phyloP scores from a whole-genome alignment of 2,329 filamentous ascomycete genomes.

The Sarocladium strictum region DNA sequence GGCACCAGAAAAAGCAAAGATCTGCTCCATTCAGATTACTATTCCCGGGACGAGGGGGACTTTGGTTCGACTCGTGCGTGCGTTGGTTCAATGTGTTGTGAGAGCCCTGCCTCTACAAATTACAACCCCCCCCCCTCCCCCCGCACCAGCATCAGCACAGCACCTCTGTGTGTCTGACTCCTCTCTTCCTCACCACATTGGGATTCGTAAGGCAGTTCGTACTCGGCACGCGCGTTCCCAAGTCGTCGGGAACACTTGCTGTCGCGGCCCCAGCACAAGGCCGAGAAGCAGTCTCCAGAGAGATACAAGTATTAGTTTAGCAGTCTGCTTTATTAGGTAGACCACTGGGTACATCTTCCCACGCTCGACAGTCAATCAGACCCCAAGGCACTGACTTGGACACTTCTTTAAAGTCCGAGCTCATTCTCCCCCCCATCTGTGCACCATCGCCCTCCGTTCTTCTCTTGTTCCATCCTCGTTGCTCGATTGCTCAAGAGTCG shows the following conservation, averaged over 20 bases:
- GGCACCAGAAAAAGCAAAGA: too few species aligned
- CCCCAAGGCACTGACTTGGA: conserved; percentile 3
- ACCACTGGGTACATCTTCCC: too few species aligned
- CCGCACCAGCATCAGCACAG: not conserved
- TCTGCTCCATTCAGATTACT: too few species aligned
- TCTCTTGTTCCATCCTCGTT: not conserved
- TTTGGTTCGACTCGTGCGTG: not conserved
- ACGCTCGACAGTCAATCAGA: not conserved
- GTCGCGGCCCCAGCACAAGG: too few species aligned
- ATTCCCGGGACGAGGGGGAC: not conserved
- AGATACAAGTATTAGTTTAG: not conserved
- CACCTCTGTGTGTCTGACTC: not conserved
- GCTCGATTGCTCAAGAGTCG: not conserved
- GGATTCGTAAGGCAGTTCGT: not conserved
- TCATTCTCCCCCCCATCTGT: not conserved
- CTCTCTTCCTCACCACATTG: not conserved
- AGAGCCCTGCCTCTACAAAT: not conserved
- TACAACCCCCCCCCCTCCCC: not conserved
- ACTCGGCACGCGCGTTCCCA: not conserved
- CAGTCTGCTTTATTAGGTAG: not conserved
- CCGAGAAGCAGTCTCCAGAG: too few species aligned
- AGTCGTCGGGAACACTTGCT: not conserved
- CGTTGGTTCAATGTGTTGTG: not conserved
- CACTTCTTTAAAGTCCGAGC: not conserved
- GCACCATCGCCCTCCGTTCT: not conserved